phyloP scores from a whole-genome alignment of 768 basidiomycete genomes.

The Chalciporus pseudorubinellus region DNA sequence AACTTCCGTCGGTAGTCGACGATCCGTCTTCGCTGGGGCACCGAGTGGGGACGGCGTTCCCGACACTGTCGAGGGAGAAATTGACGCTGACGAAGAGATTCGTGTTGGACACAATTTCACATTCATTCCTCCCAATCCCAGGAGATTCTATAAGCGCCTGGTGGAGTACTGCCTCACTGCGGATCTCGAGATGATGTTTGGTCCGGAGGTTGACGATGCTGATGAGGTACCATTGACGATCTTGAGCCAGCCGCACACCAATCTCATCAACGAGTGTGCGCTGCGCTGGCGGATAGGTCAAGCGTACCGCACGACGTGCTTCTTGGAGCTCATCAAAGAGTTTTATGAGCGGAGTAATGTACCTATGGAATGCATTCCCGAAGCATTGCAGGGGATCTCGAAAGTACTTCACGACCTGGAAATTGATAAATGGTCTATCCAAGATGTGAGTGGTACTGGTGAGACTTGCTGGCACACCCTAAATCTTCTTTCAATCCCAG shows the following conservation, averaged over 20 bases:
- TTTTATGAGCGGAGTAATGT: constrained; percentile 89
- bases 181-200: constrained; percentile 88
- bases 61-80: constrained; percentile 37
- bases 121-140: constrained; percentile 87
- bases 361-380: constrained; percentile 91
- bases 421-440: constrained; percentile 71
- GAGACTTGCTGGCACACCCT: constrained; percentile 2
- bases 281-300: constrained; percentile 86
- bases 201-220: constrained; percentile 87
- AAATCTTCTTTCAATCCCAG: constrained; percentile 34
- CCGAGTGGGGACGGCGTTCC: constrained; percentile 31
- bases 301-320: constrained; percentile 72
- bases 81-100: constrained; percentile 65
- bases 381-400: constrained; percentile 73
- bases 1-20: constrained; percentile 64
- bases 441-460: constrained; percentile 62
- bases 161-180: constrained; percentile 77
- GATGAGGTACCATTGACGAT: constrained; percentile 96
- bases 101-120: constrained; percentile 78
- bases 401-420: constrained; percentile 71
- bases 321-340: constrained; percentile 81
- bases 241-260: constrained; percentile 72
- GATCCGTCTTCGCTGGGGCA: constrained; percentile 48
- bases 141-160: constrained; percentile 80
- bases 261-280: constrained; percentile 85